A percentile compares a stretch with the other conserved stretches of the same genome.
These are phyloP conservation scores for Teunomyces cretensis DNA, from an alignment of 805 yeast genomes.

Conservation along the genomic window DNA sequence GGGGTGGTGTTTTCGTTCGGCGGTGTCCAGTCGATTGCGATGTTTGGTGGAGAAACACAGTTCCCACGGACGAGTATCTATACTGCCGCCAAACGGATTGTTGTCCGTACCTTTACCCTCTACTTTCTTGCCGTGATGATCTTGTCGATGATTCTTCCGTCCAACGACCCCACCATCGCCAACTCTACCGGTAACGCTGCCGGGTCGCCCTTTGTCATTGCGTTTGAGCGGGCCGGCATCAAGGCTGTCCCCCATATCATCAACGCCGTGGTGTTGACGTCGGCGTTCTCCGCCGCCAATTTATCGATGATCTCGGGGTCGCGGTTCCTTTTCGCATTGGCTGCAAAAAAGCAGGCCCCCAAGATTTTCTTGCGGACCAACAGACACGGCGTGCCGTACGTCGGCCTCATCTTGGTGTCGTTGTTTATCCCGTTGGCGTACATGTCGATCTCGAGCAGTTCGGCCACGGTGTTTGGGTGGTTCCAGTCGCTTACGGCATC, in stretches of 20 bases:
- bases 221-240: conserved; percentile 32
- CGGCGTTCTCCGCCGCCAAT: conserved; percentile 42
- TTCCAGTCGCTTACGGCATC: conserved; percentile 33
- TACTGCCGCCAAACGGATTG: conserved; percentile 28
- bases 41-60: conserved; percentile 32
- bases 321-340: conserved; percentile 35
- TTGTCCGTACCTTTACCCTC: conserved; percentile 27
- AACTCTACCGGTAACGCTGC: conserved; percentile 26
- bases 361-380: conserved; percentile 25
- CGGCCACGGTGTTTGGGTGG: conserved; percentile 35
- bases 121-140: conserved; percentile 33
- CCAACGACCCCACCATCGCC: conserved; percentile 22
- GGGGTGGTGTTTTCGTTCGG: conserved; percentile 40
- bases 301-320: conserved; percentile 26
- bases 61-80: conserved; percentile 32
- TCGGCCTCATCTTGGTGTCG: conserved; percentile 8
- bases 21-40: conserved; percentile 27
- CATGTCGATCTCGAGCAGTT: conserved; percentile 23
- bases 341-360: conserved; percentile 40
- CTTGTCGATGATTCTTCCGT: conserved; percentile 27
- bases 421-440: conserved; percentile 37
- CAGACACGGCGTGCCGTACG: not conserved
- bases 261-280: conserved; percentile 39
- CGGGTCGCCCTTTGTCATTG: conserved; percentile 44
- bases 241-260: conserved; percentile 35